These are phyloP conservation scores for Aquilaria yunnanensis DNA, from an alignment of 345 rosid genomes.

Conservation along the genomic window DNA sequence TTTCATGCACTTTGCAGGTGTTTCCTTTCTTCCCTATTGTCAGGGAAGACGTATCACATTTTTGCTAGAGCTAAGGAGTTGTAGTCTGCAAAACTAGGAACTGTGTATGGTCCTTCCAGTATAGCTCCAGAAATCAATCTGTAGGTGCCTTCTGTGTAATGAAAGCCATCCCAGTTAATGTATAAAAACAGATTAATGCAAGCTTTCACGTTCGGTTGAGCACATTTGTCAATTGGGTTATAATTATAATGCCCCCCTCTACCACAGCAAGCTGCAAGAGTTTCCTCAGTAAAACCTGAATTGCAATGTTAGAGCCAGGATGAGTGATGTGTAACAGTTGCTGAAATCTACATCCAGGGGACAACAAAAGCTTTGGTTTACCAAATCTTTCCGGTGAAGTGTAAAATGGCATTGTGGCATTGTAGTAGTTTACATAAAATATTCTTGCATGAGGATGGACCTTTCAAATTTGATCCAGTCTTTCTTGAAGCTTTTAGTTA, in stretches of 20 bases:
- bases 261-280: conserved; percentile 40
- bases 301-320: too few species aligned
- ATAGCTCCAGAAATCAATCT: conserved; percentile 11
- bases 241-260: conserved; percentile 39
- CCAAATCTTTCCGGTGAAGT: conserved; percentile 8
- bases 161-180: conserved; percentile 48
- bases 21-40: too few species aligned
- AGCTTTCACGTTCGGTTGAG: conserved; percentile 8
- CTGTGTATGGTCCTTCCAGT: not conserved
- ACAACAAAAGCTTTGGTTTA: not conserved
- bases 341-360: too few species aligned
- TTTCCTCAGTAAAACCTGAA: conserved; percentile 24
- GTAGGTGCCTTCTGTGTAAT: conserved; percentile 28
- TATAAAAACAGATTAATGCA: conserved; percentile 30
- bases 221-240: conserved; percentile 21
- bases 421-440: conserved; percentile 20
- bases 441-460: conserved; percentile 14
- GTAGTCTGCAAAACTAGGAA: not conserved
- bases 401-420: conserved; percentile 5
- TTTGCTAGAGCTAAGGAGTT: too few species aligned
- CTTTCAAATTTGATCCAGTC: conserved; percentile 4
- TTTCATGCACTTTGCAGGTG: too few species aligned
- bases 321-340: too few species aligned
- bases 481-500: conserved; percentile 17
- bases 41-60: too few species aligned